Percentiles rank a stretch among this genome's conserved stretches.
These are phyloP conservation scores for Erodium moschatum DNA, from an alignment of 441 rosid genomes.

Conservation along the genomic window DNA sequence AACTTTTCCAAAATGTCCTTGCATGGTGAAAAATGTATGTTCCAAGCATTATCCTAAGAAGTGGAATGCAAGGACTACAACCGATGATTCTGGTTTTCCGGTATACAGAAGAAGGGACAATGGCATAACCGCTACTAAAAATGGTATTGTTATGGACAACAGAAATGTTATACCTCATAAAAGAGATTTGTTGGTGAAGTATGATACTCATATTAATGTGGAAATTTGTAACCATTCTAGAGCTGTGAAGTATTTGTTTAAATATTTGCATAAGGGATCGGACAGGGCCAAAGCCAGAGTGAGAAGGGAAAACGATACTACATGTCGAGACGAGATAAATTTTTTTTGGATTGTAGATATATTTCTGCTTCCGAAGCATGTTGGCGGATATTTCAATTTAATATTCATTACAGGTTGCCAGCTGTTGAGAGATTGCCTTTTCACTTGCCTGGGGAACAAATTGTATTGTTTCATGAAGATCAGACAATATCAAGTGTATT, in stretches of 20 bases:
- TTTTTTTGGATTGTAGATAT: conserved; percentile 14
- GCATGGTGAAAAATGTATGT: not conserved
- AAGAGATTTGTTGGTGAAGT: not conserved
- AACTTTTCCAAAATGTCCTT: not conserved
- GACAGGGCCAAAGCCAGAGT: not conserved
- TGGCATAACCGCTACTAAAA: no score
- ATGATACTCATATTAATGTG: conserved; percentile 17
- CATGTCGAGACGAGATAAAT: not conserved
- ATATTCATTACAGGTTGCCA: not conserved
- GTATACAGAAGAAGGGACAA: not conserved
- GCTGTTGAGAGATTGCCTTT: conserved; percentile 1
- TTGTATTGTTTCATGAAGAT: not conserved
- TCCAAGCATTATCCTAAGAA: conserved; percentile 6
- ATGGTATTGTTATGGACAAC: no score
- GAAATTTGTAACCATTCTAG: not conserved
- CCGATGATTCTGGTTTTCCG: not conserved
- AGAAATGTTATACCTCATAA: conserved; percentile 5
- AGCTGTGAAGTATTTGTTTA: conserved; percentile 19
- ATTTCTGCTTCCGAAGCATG: conserved; percentile 10
- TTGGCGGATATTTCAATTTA: conserved; percentile 19
- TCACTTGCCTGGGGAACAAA: not conserved
- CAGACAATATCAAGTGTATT: no score
- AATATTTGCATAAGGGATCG: conserved; percentile 17
- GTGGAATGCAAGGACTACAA: not conserved
- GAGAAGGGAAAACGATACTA: no score